Conservation (phyloP, 2,329 filamentous ascomycete species). For the Colletotrichum chrysophilum region DNA sequence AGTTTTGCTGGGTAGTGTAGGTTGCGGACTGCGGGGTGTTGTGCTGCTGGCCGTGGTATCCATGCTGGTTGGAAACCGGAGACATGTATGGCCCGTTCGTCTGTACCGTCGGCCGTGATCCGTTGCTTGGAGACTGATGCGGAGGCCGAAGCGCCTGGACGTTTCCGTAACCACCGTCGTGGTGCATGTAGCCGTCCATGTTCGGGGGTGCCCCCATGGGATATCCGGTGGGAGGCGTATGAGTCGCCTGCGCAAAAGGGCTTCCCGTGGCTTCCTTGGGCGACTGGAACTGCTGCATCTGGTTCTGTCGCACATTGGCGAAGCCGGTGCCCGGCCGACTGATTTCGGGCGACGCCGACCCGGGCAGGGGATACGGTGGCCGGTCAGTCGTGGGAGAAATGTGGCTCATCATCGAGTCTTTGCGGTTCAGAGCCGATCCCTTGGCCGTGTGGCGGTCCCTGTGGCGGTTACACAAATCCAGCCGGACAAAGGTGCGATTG, state of each 20-base stretch:
- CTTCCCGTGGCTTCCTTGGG: slow-evolving; percentile 48
- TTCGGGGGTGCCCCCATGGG: slow-evolving; percentile 33
- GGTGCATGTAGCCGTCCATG: slow-evolving; percentile 48
- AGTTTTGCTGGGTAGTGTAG: slow-evolving; percentile 66
- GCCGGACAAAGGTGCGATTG: slow-evolving; percentile 87
- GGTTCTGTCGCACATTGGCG: slow-evolving; percentile 41
- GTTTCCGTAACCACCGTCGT: slow-evolving; percentile 40
- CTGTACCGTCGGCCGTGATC: slow-evolving; percentile 52
- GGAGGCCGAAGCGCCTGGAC: slow-evolving; percentile 32
- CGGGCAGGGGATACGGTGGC: slow-evolving; percentile 42
- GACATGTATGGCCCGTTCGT: slow-evolving; percentile 56
- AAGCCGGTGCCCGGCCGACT: slow-evolving; percentile 49
- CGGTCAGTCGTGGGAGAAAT: slow-evolving; percentile 48
- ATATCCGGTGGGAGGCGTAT: slow-evolving; percentile 42
- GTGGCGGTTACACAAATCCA: slow-evolving; percentile 88
- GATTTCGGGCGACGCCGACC: slow-evolving; percentile 53
- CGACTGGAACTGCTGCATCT: slow-evolving; percentile 51
- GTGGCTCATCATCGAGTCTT: slow-evolving; percentile 69
- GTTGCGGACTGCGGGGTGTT: slow-evolving; percentile 49
- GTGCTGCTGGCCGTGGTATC: slow-evolving; percentile 51
- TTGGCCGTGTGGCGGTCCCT: slow-evolving; percentile 81
- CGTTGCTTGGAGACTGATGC: slow-evolving; percentile 47
- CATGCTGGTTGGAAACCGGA: slow-evolving; percentile 55
- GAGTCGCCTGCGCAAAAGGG: slow-evolving; percentile 52
- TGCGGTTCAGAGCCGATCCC: slow-evolving; percentile 77